These are phyloP conservation scores for Yamadazyma spencermartinsiae DNA, from an alignment of 1,139 yeast species.

Conservation along the genomic window DNA sequence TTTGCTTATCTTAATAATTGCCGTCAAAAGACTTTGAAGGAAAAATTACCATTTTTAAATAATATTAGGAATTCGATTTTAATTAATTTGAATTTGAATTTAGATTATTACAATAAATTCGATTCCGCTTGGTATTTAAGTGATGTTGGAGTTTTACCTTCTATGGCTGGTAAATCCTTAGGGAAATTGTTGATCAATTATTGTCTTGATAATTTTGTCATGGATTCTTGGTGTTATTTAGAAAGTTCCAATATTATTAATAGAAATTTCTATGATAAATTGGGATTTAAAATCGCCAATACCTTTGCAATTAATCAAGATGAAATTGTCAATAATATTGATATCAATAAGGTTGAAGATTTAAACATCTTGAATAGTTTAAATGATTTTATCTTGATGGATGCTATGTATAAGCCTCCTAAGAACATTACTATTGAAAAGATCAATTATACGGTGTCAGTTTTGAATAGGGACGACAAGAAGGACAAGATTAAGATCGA, in stretches of 20 bases:
- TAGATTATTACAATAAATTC: slow-evolving; percentile 15
- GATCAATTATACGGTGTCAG: slow-evolving; percentile 12
- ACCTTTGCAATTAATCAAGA: slow-evolving; percentile 42
- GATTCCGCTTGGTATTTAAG: slow-evolving; percentile 39
- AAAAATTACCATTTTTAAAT: slow-evolving; percentile 33
- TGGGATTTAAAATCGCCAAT: slow-evolving; percentile 47
- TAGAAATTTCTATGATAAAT: slow-evolving; percentile 47
- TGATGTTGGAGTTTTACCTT: slow-evolving; percentile 41
- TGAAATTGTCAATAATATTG: slow-evolving; percentile 20
- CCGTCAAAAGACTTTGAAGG: slow-evolving; percentile 36
- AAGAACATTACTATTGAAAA: slow-evolving; percentile 15
- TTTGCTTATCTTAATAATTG: slow-evolving; percentile 36
- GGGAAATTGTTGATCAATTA: slow-evolving; percentile 36
- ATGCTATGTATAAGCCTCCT: slow-evolving; percentile 21
- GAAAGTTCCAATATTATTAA: slow-evolving; percentile 55
- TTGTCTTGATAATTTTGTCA: slow-evolving; percentile 24
- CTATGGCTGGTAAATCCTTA: slow-evolving; percentile 42
- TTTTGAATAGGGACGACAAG: background rate
- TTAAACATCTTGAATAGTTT: slow-evolving; percentile 11
- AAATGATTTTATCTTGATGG: slow-evolving; percentile 18
- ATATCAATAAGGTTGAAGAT: slow-evolving; percentile 14
- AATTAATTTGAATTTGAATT: slow-evolving; percentile 18
- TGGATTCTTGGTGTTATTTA: slow-evolving; percentile 35
- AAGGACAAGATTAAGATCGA: slow-evolving; percentile 3
- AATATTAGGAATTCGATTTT: slow-evolving; percentile 29